These are phyloP conservation scores for Zymoseptoria tritici DNA, from an alignment of 2,329 filamentous ascomycete genomes.

Conservation along the genomic window DNA sequence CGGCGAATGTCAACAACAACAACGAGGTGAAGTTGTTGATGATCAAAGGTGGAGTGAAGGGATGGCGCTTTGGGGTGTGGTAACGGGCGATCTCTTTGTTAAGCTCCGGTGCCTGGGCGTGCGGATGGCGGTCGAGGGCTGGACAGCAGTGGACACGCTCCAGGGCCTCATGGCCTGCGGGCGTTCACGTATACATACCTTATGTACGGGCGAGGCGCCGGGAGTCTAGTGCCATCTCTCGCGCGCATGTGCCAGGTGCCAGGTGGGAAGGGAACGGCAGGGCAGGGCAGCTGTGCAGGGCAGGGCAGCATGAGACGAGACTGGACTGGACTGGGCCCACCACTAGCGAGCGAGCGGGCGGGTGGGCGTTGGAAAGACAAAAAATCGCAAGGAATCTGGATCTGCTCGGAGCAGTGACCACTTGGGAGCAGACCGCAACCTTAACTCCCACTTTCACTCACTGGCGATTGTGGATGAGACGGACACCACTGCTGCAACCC, in stretches of 20 bases:
- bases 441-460: neutral
- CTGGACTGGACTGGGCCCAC: neutral
- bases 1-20: conserved; percentile 1
- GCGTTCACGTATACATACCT: conserved; percentile 22
- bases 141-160: conserved; percentile 38
- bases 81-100: conserved; percentile 44
- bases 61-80: conserved; percentile 27
- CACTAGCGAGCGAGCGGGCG: conserved; percentile 20
- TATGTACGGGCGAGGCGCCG: conserved; percentile 18
- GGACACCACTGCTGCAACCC: neutral
- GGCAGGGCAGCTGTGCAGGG: neutral
- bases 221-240: neutral
- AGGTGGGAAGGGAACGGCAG: too few species aligned
- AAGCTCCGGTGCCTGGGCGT: conserved; percentile 41
- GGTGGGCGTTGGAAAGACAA: neutral
- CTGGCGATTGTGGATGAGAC: neutral
- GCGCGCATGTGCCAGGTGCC: neutral
- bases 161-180: conserved; percentile 20
- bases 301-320: neutral
- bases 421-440: neutral
- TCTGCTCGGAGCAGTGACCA: conserved; percentile 22
- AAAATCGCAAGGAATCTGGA: conserved; percentile 19
- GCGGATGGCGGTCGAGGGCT: conserved; percentile 41
- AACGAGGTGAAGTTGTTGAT: conserved; percentile 22
- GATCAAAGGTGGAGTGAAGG: conserved; percentile 2